These are phyloP conservation scores for Pythium phragmiticola DNA, from an alignment of 352 stramenopile genomes.

Conservation along the genomic window DNA sequence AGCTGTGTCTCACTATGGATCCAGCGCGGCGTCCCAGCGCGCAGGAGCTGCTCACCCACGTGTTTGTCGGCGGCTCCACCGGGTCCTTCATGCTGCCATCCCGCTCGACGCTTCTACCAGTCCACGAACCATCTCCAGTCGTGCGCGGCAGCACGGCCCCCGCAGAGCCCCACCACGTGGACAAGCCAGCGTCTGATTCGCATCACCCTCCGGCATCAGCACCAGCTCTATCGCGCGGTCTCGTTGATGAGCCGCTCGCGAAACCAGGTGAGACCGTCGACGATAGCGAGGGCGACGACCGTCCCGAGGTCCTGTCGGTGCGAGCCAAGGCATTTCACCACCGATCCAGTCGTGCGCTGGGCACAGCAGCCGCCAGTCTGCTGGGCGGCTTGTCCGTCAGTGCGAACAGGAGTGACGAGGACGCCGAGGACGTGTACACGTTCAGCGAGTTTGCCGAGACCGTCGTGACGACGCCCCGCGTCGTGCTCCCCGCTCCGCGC, in stretches of 20 bases:
- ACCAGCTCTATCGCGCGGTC: neutral
- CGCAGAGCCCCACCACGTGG: neutral
- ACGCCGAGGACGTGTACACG: constrained; percentile 21
- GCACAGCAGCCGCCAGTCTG: neutral
- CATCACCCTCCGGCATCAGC: neutral
- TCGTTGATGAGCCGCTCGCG: constrained; percentile 3
- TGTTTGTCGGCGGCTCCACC: constrained; percentile 66
- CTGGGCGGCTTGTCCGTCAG: neutral
- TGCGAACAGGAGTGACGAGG: constrained; percentile 4
- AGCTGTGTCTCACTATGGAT: constrained; percentile 48
- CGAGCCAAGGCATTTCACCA: neutral
- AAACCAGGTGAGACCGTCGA: neutral
- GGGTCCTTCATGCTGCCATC: constrained; percentile 4
- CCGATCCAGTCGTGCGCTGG: neutral
- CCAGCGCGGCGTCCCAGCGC: constrained; percentile 73
- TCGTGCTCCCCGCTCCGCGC: neutral
- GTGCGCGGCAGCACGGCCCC: neutral
- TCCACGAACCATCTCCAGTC: neutral
- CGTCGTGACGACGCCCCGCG: neutral
- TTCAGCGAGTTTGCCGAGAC: constrained; percentile 30
- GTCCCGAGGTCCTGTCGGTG: constrained; percentile 1
- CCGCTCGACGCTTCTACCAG: constrained; percentile 9
- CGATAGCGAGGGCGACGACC: constrained; percentile 2
- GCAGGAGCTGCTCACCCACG: constrained; percentile 85
- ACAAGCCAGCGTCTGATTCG: neutral